These are phyloP conservation scores for Solanum gandarillasii DNA, from an alignment of 257 asterid genomes.

Conservation along the genomic window DNA sequence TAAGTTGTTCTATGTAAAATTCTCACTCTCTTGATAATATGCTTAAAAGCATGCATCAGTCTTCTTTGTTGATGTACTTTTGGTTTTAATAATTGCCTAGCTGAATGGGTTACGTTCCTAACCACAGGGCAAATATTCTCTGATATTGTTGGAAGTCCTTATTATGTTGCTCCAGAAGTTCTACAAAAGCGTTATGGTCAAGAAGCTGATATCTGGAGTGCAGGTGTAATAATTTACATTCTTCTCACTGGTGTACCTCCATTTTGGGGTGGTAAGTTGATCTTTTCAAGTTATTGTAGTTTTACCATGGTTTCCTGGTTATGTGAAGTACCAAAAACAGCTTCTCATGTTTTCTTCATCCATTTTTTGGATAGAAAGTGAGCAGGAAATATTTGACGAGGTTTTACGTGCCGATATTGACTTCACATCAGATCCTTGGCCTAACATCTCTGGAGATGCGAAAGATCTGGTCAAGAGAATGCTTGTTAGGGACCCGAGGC, in stretches of 20 bases:
- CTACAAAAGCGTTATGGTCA: constrained; percentile 43
- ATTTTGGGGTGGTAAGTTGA: constrained; percentile 61
- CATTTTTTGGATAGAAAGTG: constrained; percentile 40
- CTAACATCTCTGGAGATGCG: constrained; percentile 58
- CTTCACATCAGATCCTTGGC: constrained; percentile 70
- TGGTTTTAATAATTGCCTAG: not conserved
- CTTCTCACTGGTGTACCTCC: constrained; percentile 63
- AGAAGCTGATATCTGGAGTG: constrained; percentile 63
- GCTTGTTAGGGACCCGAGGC: constrained; percentile 55
- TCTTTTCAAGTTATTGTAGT: not conserved
- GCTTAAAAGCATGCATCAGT: not conserved
- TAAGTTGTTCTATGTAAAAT: not conserved
- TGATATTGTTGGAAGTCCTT: constrained; percentile 73
- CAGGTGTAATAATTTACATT: constrained; percentile 56
- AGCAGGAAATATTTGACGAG: constrained; percentile 57
- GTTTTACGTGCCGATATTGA: constrained; percentile 49
- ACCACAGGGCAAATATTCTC: constrained; percentile 33
- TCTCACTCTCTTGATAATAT: not conserved
- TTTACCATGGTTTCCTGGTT: not conserved
- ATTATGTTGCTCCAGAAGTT: constrained; percentile 65
- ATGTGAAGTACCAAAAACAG: not conserved
- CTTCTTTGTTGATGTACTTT: not conserved
- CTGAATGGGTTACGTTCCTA: not conserved
- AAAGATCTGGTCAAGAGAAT: constrained; percentile 60
- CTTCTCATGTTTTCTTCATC: not conserved